phyloP scores from a whole-genome alignment of 2,329 filamentous ascomycete genomes.

The Chaetothyriales sp. region DNA sequence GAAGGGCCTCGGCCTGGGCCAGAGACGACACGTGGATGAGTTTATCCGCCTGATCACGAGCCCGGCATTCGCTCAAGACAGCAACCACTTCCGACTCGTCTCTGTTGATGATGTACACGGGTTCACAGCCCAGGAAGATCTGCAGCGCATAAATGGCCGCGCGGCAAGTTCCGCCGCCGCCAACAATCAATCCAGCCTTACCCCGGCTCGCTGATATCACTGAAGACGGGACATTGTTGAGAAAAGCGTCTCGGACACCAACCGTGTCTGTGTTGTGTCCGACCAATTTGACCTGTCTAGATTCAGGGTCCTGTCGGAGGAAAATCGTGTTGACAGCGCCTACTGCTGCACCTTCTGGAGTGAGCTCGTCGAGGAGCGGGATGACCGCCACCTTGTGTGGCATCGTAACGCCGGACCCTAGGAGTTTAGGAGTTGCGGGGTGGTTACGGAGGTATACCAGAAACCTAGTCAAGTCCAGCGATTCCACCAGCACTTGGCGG shows the following conservation, averaged over 20 bases:
- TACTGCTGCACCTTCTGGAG: slow-evolving; percentile 56
- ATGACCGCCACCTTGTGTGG: slow-evolving; percentile 70
- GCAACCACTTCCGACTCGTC: slow-evolving; percentile 53
- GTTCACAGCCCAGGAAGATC: slow-evolving; percentile 52
- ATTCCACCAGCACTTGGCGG: slow-evolving; percentile 30
- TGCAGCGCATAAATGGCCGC: slow-evolving; percentile 63
- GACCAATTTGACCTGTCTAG: slow-evolving; percentile 13
- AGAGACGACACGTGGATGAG: slow-evolving; percentile 49
- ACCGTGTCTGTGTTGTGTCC: slow-evolving; percentile 60
- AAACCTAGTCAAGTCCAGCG: slow-evolving; percentile 21
- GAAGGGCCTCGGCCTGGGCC: slow-evolving; percentile 45
- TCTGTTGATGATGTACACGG: slow-evolving; percentile 66
- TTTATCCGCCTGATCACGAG: slow-evolving; percentile 45
- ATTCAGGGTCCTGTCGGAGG: slow-evolving; percentile 31
- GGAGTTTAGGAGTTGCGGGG: slow-evolving; percentile 20
- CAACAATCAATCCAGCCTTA: slow-evolving; percentile 58
- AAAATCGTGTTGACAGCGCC: slow-evolving; percentile 73
- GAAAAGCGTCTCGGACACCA: slow-evolving; percentile 61
- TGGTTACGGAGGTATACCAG: slow-evolving; percentile 25
- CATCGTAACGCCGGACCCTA: slow-evolving; percentile 63
- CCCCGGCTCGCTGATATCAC: slow-evolving; percentile 36
- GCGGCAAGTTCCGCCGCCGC: slow-evolving; percentile 65
- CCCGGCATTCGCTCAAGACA: slow-evolving; percentile 50
- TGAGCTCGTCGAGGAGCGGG: slow-evolving; percentile 57
- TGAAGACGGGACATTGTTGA: slow-evolving; percentile 33